Evolutionary conservation across 768 basidiomycete species (phyloP), one percentile per base, ranked within the genome.

Genomic region (Leccinum subgranulosum): DNA sequence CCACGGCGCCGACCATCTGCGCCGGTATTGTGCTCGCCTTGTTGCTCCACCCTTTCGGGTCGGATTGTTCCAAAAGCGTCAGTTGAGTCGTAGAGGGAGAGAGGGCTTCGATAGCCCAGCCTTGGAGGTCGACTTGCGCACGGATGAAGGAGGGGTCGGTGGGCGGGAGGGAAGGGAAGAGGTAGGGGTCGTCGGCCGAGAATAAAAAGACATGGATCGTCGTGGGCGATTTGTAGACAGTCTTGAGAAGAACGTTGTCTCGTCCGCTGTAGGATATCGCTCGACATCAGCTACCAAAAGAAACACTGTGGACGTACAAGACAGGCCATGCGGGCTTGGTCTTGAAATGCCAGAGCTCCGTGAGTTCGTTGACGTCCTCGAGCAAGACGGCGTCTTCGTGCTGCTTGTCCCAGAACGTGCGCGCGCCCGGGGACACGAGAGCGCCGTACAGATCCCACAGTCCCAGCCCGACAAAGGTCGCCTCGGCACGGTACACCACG

Each of bases 81-180:
- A 99, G 84, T 11, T 91, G 84, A 0, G 95, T 97, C 2, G 97
- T 98, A 3, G 86, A 98, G 0, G 96, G 97, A 1, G 95, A 98
- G 9, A 99, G 78, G 0, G 90, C 83, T 73, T 98, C 96, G 64
- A 99, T 94, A 1, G 96, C 92, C 92, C 95, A 98, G 49, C 96
- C 97, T 75, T 94, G 94, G n/a, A 99, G 78, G 69, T 97, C 94
- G n/a, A 96, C 87, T 71, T 98, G 95, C 0, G 92, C 92, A 7
- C 95, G 88, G 60, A 97, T 96, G 51, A 89, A 81, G 62, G 83
- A 88, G 0, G 89, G 85, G 50, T 90, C 92, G 1, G 74, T 77
- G 11, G 77, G 77, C 48, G 81, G 92, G 60, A 84, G 81, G 59
- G 78, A 81, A 0, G 92, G 88, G 73, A 98, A 97, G 14, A 97